These are phyloP conservation scores for Didymella glomerata DNA, from an alignment of 2,329 filamentous ascomycete genomes.

Conservation along the genomic window DNA sequence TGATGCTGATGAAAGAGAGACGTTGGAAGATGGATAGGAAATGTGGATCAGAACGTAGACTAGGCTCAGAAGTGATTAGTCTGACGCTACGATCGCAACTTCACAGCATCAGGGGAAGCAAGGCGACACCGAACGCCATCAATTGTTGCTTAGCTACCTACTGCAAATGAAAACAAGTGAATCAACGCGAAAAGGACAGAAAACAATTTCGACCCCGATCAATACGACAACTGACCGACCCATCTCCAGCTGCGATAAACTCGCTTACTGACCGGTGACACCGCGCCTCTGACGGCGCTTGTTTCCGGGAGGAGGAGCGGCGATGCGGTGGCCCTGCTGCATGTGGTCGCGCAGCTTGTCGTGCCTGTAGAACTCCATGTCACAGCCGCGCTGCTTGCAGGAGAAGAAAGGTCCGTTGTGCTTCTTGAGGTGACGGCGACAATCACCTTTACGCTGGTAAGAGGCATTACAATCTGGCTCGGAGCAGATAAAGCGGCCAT, in stretches of 20 bases:
- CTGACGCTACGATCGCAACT: background rate
- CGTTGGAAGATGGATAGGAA: background rate
- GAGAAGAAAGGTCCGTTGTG: slow-evolving; percentile 9
- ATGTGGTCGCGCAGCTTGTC: slow-evolving; percentile 31
- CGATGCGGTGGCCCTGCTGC: slow-evolving; percentile 11
- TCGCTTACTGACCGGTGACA: background rate
- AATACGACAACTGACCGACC: background rate
- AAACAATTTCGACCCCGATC: background rate
- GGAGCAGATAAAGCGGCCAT: slow-evolving; percentile 4
- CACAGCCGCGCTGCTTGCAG: slow-evolving; percentile 22
- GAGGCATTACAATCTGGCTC: background rate
- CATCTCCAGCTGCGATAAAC: background rate
- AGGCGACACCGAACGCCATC: background rate
- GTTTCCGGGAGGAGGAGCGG: background rate
- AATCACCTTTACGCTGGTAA: slow-evolving; percentile 17
- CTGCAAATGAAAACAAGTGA: background rate
- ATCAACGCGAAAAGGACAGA: background rate
- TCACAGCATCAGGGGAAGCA: background rate
- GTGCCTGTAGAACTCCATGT: slow-evolving; percentile 25
- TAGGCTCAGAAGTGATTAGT: background rate
- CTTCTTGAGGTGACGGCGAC: slow-evolving; percentile 30
- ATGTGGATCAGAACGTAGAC: background rate
- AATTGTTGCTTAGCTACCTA: background rate
- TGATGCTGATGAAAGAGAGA: background rate
- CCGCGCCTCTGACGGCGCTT: slow-evolving; percentile 1